These are phyloP conservation scores for Plicaturopsis crispa DNA, from an alignment of 768 basidiomycete species.

Conservation along the genomic window DNA sequence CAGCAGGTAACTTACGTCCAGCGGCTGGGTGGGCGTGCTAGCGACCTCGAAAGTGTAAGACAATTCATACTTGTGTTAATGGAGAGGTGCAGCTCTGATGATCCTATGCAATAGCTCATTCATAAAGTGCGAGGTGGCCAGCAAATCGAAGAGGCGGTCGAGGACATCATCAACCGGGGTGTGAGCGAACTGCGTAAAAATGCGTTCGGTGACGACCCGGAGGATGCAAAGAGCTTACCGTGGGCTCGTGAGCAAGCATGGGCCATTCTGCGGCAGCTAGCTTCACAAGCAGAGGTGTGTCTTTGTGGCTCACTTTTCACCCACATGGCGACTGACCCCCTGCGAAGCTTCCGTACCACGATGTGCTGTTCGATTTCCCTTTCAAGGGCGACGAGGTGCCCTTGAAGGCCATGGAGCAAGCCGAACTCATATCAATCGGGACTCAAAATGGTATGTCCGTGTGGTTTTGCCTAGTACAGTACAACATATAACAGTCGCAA, in stretches of 20 bases:
- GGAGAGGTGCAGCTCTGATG: not conserved
- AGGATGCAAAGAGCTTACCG: slow-evolving; percentile 74
- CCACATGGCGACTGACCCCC: not conserved
- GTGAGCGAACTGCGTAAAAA: slow-evolving; percentile 83
- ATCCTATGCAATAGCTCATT: slow-evolving; percentile 46
- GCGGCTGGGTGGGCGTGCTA: slow-evolving; percentile 83
- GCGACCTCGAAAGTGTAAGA: slow-evolving; percentile 79
- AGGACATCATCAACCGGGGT: slow-evolving; percentile 79
- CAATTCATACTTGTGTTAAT: not conserved
- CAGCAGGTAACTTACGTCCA: slow-evolving; percentile 55
- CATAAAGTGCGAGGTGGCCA: slow-evolving; percentile 78
- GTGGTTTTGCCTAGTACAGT: no score
- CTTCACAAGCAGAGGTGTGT: slow-evolving; percentile 43
- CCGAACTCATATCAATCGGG: slow-evolving; percentile 77
- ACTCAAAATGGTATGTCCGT: slow-evolving; percentile 56
- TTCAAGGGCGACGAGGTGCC: slow-evolving; percentile 89
- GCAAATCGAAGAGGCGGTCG: slow-evolving; percentile 71
- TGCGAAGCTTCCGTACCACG: slow-evolving; percentile 69
- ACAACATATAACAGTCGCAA: not conserved
- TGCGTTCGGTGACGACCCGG: slow-evolving; percentile 87
- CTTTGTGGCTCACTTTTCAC: slow-evolving; percentile 16
- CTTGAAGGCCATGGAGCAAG: slow-evolving; percentile 80
- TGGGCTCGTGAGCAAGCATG: slow-evolving; percentile 91
- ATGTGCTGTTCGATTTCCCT: slow-evolving; percentile 72
- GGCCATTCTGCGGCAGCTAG: slow-evolving; percentile 68